phyloP scores from a whole-genome alignment of 2,329 filamentous ascomycete genomes.

The Diaporthe velutina region DNA sequence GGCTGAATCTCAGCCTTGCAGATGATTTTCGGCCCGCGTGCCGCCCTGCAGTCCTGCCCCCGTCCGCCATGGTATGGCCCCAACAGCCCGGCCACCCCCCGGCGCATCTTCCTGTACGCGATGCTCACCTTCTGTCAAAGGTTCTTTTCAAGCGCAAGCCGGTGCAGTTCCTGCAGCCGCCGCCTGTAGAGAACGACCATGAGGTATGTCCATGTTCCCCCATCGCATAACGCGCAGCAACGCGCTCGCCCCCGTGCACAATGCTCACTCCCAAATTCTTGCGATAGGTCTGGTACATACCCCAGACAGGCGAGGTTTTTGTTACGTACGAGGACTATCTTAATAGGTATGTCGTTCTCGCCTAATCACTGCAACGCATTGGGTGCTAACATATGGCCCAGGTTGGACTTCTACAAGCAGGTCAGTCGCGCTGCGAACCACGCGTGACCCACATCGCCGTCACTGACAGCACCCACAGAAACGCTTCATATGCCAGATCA shows the following conservation, averaged over 20 bases:
- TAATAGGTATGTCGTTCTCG: conserved; percentile 71
- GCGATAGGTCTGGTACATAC: conserved; percentile 88
- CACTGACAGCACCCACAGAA: conserved; percentile 62
- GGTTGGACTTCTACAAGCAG: conserved; percentile 95
- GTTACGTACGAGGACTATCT: conserved; percentile 89
- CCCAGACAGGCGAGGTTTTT: conserved; percentile 92
- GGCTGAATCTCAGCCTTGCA: conserved; percentile 58
- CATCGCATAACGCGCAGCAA: conserved; percentile 26
- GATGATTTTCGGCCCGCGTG: conserved; percentile 49
- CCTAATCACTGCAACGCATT: neutral
- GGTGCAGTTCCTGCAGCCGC: conserved; percentile 82
- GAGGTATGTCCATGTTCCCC: conserved; percentile 72
- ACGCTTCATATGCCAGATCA: conserved; percentile 95
- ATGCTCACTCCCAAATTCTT: conserved; percentile 41
- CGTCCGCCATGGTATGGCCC: conserved; percentile 51
- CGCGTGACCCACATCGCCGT: neutral
- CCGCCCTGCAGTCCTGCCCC: conserved; percentile 30
- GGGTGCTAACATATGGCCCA: conserved; percentile 57
- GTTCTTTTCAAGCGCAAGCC: conserved; percentile 97
- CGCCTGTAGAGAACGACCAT: conserved; percentile 81
- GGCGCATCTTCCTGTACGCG: conserved; percentile 42
- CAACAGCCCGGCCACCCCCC: conserved; percentile 32
- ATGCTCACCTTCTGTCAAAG: conserved; percentile 60
- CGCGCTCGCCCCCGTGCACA: conserved; percentile 32
- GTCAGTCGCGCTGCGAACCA: conserved; percentile 58